Conservation (phyloP, 371 early-diverging fungal genomes). For the Mortierella sp. region DNA sequence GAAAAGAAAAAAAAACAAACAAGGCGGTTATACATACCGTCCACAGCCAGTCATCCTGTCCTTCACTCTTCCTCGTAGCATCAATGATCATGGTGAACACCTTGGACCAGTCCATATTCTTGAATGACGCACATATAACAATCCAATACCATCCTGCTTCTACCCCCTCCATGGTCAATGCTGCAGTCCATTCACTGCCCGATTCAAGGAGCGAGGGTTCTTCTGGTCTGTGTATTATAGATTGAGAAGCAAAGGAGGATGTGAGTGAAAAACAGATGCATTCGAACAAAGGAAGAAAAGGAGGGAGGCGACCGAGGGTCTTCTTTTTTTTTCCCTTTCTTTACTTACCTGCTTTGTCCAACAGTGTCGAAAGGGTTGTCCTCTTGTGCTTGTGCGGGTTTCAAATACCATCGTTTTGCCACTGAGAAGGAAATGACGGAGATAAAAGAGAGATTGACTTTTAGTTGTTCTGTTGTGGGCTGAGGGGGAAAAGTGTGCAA, state of each 20-base stretch:
- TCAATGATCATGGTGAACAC: not conserved
- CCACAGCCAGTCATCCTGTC: not conserved
- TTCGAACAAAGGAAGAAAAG: not conserved
- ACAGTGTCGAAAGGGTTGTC: not conserved
- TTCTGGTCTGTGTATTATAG: not conserved
- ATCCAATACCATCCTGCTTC: conserved; percentile 11
- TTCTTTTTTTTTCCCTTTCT: too few relatives aligned
- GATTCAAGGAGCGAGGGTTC: not conserved
- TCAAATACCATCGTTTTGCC: not conserved
- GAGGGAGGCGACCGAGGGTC: not conserved
- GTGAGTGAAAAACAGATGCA: not conserved
- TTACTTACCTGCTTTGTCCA: not conserved
- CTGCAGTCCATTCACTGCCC: not conserved
- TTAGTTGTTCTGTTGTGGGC: not conserved
- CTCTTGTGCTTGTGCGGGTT: not conserved
- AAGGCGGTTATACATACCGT: not conserved
- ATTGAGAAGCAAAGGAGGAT: not conserved
- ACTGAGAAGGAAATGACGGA: not conserved
- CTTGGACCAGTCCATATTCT: not conserved
- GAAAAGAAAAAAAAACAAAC: not conserved
- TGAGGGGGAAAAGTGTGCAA: not conserved
- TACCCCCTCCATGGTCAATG: not conserved
- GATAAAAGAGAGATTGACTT: not conserved
- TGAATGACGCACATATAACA: not conserved
- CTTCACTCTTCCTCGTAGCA: not conserved